phyloP scores from a whole-genome alignment of 805 yeast genomes.

The Saccharomyces jurei region DNA sequence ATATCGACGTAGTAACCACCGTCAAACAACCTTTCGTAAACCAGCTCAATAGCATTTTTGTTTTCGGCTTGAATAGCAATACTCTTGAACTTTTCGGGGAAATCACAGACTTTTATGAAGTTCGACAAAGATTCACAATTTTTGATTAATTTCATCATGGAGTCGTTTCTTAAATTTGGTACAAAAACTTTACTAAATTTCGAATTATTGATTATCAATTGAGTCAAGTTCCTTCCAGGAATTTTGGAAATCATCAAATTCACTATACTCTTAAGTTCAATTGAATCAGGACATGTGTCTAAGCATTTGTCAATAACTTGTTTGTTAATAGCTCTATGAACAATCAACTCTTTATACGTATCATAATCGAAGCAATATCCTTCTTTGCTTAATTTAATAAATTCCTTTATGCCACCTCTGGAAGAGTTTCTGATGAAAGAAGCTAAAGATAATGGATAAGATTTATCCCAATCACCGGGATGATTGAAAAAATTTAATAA shows the following conservation, averaged over 20 bases:
- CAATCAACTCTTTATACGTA: conserved; percentile 25
- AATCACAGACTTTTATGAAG: conserved; percentile 16
- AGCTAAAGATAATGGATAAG: conserved; percentile 26
- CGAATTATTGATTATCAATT: conserved; percentile 11
- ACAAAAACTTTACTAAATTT: conserved; percentile 8
- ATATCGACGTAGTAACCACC: conserved; percentile 13
- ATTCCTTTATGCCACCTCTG: conserved; percentile 21
- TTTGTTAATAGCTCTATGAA: conserved; percentile 11
- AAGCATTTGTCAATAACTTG: conserved; percentile 14
- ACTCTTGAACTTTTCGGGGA: conserved; percentile 23
- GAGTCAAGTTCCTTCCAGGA: conserved; percentile 8
- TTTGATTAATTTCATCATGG: conserved; percentile 18
- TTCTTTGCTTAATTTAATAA: conserved; percentile 15
- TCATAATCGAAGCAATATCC: conserved; percentile 29
- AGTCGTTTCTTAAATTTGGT: conserved; percentile 19
- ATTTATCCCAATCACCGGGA: conserved; percentile 31
- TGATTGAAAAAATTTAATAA: conserved; percentile 17
- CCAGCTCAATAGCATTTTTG: conserved; percentile 16
- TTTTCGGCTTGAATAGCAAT: conserved; percentile 25
- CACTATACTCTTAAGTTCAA: conserved; percentile 15
- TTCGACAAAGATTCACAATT: conserved; percentile 6
- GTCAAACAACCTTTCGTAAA: conserved; percentile 17
- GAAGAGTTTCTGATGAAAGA: conserved; percentile 21
- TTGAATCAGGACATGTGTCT: conserved; percentile 13
- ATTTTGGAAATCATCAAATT: conserved; percentile 15